A percentile compares a stretch with the other conserved stretches of the same genome.
Evolutionary conservation across 257 asterid genomes (phyloP).

Genomic region (Solanum rostratum): DNA sequence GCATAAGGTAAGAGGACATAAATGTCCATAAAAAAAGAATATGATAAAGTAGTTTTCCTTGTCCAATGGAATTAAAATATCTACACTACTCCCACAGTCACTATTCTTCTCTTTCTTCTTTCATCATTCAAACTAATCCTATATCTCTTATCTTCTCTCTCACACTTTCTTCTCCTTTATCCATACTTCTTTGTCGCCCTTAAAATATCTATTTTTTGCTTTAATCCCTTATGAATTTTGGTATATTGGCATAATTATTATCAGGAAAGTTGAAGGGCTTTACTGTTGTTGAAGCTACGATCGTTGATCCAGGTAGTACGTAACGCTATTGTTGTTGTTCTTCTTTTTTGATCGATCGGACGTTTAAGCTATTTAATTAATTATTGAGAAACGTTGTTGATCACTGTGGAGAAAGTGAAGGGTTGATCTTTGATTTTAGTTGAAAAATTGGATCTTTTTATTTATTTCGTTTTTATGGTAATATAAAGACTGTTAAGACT

Average conservation of each 20-base stretch:
- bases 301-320: background rate
- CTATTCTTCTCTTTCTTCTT: background rate
- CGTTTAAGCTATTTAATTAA: background rate
- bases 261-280: background rate
- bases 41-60: background rate
- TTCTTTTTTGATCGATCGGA: background rate
- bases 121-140: background rate
- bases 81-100: background rate
- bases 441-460: background rate
- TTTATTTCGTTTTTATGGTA: background rate
- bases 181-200: slow-evolving; percentile 14
- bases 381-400: background rate
- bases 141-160: slow-evolving; percentile 4
- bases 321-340: background rate
- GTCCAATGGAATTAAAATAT: background rate
- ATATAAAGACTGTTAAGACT: background rate
- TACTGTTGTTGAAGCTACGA: background rate
- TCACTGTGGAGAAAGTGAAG: background rate
- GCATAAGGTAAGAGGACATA: background rate
- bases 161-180: background rate
- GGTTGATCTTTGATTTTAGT: background rate
- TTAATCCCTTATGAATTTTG: background rate
- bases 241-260: background rate
- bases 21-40: background rate
- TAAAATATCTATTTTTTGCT: background rate